phyloP scores from a whole-genome alignment of 441 rosid species.

The Flueggea neowawraea region DNA sequence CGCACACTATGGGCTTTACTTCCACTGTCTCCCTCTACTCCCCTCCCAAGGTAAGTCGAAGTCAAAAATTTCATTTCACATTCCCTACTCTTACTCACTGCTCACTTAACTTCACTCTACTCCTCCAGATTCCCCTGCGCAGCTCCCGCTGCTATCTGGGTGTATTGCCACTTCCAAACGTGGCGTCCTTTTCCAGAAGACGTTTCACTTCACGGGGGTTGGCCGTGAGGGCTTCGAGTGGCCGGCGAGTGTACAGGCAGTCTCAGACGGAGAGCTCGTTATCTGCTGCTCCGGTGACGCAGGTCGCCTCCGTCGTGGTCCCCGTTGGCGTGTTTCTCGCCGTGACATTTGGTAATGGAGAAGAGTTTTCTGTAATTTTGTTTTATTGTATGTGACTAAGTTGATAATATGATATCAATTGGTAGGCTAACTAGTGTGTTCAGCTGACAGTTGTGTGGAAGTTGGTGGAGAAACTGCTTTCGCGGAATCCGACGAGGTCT shows the following conservation, averaged over 20 bases:
- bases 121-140: conserved; percentile 1
- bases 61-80: background rate
- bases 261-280: conserved; percentile 48
- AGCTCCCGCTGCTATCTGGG: conserved; percentile 17
- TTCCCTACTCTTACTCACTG: background rate
- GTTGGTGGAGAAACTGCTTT: conserved; percentile 58
- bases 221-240: conserved; percentile 28
- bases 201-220: conserved; percentile 33
- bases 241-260: conserved; percentile 58
- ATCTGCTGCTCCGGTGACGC: conserved; percentile 47
- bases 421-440: conserved; percentile 46
- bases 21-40: conserved; percentile 33
- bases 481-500: conserved; percentile 42
- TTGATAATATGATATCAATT: conserved; percentile 6
- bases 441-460: conserved; percentile 96
- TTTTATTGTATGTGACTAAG: conserved; percentile 3
- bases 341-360: conserved; percentile 59
- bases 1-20: conserved; percentile 36
- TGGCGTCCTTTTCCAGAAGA: conserved; percentile 21
- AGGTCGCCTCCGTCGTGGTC: conserved; percentile 48
- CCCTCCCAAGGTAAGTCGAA: conserved; percentile 35
- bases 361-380: background rate
- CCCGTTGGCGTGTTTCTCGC: conserved; percentile 59
- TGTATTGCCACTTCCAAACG: conserved; percentile 14
- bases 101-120: background rate